phyloP scores from a whole-genome alignment of 805 yeast species.

The Saccharomycopsis synnaedendra region DNA sequence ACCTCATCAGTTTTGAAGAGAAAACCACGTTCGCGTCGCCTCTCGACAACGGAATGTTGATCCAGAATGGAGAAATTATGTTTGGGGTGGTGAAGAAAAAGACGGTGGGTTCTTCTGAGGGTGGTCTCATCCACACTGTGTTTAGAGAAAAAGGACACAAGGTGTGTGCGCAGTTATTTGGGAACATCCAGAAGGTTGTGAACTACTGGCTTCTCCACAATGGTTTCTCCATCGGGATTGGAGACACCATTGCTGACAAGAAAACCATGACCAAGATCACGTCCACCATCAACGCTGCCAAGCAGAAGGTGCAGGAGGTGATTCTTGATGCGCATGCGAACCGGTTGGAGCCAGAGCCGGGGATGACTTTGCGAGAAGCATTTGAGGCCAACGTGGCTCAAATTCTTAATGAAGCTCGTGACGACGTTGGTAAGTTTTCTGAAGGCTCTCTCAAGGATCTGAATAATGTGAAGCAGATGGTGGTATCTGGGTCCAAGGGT shows the following conservation, averaged over 20 bases:
- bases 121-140: constrained; percentile 95
- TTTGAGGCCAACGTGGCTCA: constrained; percentile 96
- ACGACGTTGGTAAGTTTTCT: constrained; percentile 97
- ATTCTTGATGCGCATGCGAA: constrained; percentile 88
- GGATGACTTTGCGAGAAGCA: constrained; percentile 98
- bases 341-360: constrained; percentile 87
- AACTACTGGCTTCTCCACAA: constrained; percentile 94
- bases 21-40: constrained; percentile 75
- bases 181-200: constrained; percentile 89
- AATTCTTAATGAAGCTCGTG: constrained; percentile 95
- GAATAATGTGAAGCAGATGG: constrained; percentile 98
- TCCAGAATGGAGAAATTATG: constrained; percentile 90
- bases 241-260: constrained; percentile 99
- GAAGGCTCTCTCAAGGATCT: constrained; percentile 90
- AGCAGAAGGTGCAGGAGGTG: constrained; percentile 87
- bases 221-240: constrained; percentile 98
- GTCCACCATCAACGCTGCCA: constrained; percentile 85
- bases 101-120: constrained; percentile 97
- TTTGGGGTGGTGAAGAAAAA: constrained; percentile 98
- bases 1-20: constrained; percentile 87
- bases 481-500: constrained; percentile 97
- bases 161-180: constrained; percentile 80
- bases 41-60: constrained; percentile 90
- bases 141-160: constrained; percentile 96
- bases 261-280: constrained; percentile 91